Evolutionary conservation across 257 asterid species (phyloP), one percentile per base, ranked within the genome.

Genomic region (Solanum tacnaense): DNA sequence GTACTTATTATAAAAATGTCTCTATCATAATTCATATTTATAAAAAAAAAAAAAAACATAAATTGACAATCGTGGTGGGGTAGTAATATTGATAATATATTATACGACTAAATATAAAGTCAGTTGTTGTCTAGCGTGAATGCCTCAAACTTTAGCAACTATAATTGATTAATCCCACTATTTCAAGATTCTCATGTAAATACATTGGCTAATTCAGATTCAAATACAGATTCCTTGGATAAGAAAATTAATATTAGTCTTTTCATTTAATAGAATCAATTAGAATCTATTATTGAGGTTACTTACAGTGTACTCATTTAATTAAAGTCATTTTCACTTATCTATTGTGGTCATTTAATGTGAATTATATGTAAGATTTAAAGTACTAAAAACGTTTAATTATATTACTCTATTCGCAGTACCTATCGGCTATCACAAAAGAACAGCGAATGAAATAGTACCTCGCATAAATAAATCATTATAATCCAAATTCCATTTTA

Each of bases 101-200:
- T 41, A 25, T 25, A 81, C 8, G 16, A 44, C 25, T 44, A 9
- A 46, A 74, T 21, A 74, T 5, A 81, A 15, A 29, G 39, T 31
- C 18, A 81, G 85, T 81, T 81, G 41, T 81, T 49, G 85, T 29
- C 20, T 82, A 74, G 41, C 6, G 44, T 82, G 44, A 18, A 29
- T 29, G 27, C 68, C 29, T 46, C 18, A 29, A 78, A 38, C 56
- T 76, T 76, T n/a, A 25, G 11, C 84, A 15, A 79, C n/a, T 39
- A 76, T 1, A 81, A 89, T 72, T 88, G 94, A 62, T 23, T 9
- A 21, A 79, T 78, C 90, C 93, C 90, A 88, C 92, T 41, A 41
- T 15, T n/a, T 46, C 39, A 29, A 89, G 92, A 93, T 94, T 93
- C 95, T 90, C 68, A 84, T 35, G n/a, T 46, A 46, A 3, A 29